Base-by-base conservation (phyloP, 768 basidiomycete genomes). In the Solioccasus polychromus region DNA sequence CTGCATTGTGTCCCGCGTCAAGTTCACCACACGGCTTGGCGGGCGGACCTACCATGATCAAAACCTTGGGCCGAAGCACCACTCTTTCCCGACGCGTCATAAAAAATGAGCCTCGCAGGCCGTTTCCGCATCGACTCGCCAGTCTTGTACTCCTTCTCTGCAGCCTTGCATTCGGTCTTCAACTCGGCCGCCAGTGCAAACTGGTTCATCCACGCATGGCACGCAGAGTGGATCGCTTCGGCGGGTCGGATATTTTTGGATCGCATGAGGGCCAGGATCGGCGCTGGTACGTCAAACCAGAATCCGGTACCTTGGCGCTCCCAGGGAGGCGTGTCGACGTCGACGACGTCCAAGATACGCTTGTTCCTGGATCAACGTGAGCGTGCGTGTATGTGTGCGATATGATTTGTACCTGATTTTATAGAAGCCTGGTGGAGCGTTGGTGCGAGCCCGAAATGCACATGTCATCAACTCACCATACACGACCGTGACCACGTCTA, bases 211-310 rank as follows among this genome's bases (percentile, higher is more conserved):
- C 92, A 75, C 0, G 88, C 88, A 59, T 95, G 92, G 53, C 84
- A 74, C 3, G 92, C 91, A 5, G 89, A 78, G 58, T 95, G 92
- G 38, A 94, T 90, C 0, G 84, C 86, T 39, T 79, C 91, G 0
- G 91, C 88, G 1, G 81, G 74, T 47, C 83, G 78, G 32, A 90
- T 74, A 5, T 66, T 68, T 51, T 83, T 80, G 10, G 53, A 50
- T 11, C 66, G 64, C 60, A 92, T 70, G n/a, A 82, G 58, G 6
- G 71, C 59, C 37, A 91, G 62, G 18, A 78, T 69, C 0, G 61
- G 26, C 20, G 67, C 68, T 0, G 88, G 83, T 2, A 92, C 69
- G 56, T 93, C 87, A 20, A 93, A 68, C 91, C 91, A 93, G 48
- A 82, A 68, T 1, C 92, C 91, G 2, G 76, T 81, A 1, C 85